phyloP scores from a whole-genome alignment of 2,329 filamentous ascomycete genomes.

The Fragosphaeria purpurea region DNA sequence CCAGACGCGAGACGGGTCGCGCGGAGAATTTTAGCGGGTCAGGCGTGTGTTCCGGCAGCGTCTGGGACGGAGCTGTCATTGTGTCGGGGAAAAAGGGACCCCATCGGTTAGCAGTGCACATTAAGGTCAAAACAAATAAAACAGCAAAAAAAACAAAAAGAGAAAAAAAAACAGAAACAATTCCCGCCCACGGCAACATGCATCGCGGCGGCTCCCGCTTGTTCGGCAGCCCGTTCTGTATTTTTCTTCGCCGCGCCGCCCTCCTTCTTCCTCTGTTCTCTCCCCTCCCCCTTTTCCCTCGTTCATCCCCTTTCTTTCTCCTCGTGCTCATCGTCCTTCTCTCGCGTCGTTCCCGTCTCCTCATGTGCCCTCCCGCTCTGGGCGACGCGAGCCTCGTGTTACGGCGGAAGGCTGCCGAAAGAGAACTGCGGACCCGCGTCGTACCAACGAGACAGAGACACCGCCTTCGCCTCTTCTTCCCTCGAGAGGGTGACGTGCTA shows the following conservation, averaged over 20 bases:
- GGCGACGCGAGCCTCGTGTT: not conserved
- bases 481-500: too few species aligned
- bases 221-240: too few species aligned
- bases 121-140: too few species aligned
- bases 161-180: not conserved
- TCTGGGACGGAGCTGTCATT: constrained; percentile 46
- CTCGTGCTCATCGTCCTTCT: too few species aligned
- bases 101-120: constrained; percentile 3
- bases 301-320: too few species aligned
- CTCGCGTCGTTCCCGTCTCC: too few species aligned
- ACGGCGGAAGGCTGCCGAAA: constrained; percentile 3
- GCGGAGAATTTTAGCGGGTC: constrained; percentile 43
- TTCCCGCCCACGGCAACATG: not conserved
- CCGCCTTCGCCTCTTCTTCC: too few species aligned
- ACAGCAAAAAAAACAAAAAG: not conserved
- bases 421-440: not conserved
- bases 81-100: not conserved
- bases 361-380: not conserved
- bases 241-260: too few species aligned
- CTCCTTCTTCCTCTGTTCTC: too few species aligned
- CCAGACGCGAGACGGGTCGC: constrained; percentile 39
- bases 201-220: too few species aligned
- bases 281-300: too few species aligned
- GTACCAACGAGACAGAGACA: not conserved
- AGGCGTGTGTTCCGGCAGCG: constrained; percentile 44